A percentile compares a stretch with the other conserved stretches of the same genome.
These are phyloP conservation scores for Globisporangium yorkense DNA, from an alignment of 352 stramenopile species.

Conservation along the genomic window DNA sequence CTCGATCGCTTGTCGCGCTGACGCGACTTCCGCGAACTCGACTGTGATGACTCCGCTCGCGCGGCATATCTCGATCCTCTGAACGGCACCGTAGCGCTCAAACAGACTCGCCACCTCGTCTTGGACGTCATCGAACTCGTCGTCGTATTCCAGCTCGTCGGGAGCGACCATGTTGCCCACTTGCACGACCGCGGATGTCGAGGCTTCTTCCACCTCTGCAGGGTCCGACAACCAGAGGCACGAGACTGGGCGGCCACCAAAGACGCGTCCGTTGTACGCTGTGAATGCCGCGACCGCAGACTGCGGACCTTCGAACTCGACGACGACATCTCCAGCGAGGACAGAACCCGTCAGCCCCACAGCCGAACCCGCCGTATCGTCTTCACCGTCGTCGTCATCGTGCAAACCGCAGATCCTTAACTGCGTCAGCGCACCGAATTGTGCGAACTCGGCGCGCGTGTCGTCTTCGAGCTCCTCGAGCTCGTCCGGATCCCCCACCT, in stretches of 20 bases:
- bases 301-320: conserved; percentile 1
- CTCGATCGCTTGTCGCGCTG: neutral
- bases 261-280: conserved; percentile 2
- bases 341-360: neutral
- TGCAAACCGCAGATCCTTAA: conserved; percentile 13
- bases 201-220: neutral
- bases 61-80: conserved; percentile 1
- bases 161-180: conserved; percentile 9
- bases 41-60: conserved; percentile 2
- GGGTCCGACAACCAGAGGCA: conserved; percentile 1
- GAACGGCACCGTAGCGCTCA: neutral
- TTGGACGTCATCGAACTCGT: conserved; percentile 9
- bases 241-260: conserved; percentile 6
- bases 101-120: conserved; percentile 3
- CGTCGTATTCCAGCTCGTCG: conserved; percentile 7
- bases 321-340: conserved; percentile 5
- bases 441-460: conserved; percentile 24
- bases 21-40: neutral
- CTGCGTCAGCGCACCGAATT: conserved; percentile 16
- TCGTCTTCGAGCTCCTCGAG: conserved; percentile 35
- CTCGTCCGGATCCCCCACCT: conserved; percentile 53
- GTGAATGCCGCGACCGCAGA: conserved; percentile 5
- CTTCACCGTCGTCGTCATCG: neutral
- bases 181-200: neutral
- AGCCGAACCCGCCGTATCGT: neutral